phyloP scores from a whole-genome alignment of 345 rosid species.

The Odontarrhena argentea region DNA sequence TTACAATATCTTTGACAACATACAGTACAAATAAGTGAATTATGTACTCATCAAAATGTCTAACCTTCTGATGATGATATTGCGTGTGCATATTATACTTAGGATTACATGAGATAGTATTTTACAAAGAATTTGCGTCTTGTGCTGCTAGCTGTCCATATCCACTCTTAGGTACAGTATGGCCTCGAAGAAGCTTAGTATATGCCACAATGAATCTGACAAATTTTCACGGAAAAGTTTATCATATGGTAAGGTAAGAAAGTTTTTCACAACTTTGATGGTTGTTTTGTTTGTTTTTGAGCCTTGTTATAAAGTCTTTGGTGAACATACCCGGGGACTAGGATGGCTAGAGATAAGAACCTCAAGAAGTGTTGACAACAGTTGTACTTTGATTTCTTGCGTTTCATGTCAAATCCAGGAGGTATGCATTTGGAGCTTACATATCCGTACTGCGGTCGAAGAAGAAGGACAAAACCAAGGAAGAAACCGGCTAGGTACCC shows the following conservation, averaged over 20 bases:
- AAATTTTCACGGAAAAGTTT: slow-evolving; percentile 2
- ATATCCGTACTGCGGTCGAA: slow-evolving; percentile 93
- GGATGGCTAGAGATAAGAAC: slow-evolving; percentile 48
- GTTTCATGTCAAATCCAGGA: slow-evolving; percentile 61
- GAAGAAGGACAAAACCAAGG: slow-evolving; percentile 75
- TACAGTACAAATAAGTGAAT: slow-evolving; percentile 24
- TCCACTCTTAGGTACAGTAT: slow-evolving; percentile 14
- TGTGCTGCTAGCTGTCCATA: slow-evolving; percentile 5
- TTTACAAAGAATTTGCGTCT: slow-evolving; percentile 20
- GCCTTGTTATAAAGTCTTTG: too few species aligned
- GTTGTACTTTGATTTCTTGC: slow-evolving; percentile 61
- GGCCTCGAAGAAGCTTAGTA: slow-evolving; percentile 47
- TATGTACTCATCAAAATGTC: slow-evolving; percentile 25
- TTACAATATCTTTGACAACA: slow-evolving; percentile 34
- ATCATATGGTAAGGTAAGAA: neutral
- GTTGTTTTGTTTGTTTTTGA: neutral
- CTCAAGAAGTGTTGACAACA: slow-evolving; percentile 62
- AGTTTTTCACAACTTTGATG: neutral
- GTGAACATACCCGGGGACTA: slow-evolving; percentile 62
- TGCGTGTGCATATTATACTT: slow-evolving; percentile 11
- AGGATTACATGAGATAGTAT: slow-evolving; percentile 16
- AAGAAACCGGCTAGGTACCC: slow-evolving; percentile 79
- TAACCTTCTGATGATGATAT: slow-evolving; percentile 28
- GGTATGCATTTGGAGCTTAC: slow-evolving; percentile 62
- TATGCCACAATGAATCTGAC: slow-evolving; percentile 60